phyloP scores from a whole-genome alignment of 2,329 filamentous ascomycete genomes.

The Claviceps sp. region DNA sequence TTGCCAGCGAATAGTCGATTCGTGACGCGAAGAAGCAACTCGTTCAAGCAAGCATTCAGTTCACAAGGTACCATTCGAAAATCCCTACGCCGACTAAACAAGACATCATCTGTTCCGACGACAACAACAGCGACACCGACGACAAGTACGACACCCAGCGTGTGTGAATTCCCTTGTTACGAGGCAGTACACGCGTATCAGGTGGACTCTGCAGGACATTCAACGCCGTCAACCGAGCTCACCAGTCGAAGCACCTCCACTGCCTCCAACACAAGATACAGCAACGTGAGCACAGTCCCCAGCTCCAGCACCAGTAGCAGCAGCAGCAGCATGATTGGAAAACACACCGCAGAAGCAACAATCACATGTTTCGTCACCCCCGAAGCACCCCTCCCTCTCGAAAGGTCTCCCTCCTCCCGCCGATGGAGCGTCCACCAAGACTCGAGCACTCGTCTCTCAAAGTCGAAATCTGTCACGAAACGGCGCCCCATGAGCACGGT shows the following conservation, averaged over 20 bases:
- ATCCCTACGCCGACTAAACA: conserved; percentile 20
- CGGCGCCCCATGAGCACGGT: conserved; percentile 17
- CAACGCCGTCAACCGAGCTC: conserved; percentile 7
- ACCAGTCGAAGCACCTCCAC: conserved; percentile 15
- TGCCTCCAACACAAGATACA: conserved; percentile 13
- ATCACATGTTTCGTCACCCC: conserved; percentile 13
- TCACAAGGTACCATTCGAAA: conserved; percentile 21
- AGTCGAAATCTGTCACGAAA: conserved; percentile 9
- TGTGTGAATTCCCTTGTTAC: conserved; percentile 21
- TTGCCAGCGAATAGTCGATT: conserved; percentile 6
- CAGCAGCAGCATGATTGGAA: conserved; percentile 13
- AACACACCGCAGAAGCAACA: conserved; percentile 14
- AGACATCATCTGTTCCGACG: conserved; percentile 7
- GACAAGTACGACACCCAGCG: conserved; percentile 1
- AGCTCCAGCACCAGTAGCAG: conserved; percentile 15
- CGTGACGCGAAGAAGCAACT: conserved; percentile 16
- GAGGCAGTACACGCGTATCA: conserved; percentile 34
- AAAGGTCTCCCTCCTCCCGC: conserved; percentile 11
- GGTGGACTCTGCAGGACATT: not conserved
- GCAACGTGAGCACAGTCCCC: conserved; percentile 13
- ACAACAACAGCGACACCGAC: not conserved
- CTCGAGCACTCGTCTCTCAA: conserved; percentile 6
- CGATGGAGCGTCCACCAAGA: conserved; percentile 17
- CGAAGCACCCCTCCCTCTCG: conserved; percentile 6
- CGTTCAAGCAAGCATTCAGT: conserved; percentile 16